Percentiles rank a stretch among this genome's conserved stretches.
phyloP scores from a whole-genome alignment of 1,284 basidiomycete genomes.

The Sphagnurus paluster region DNA sequence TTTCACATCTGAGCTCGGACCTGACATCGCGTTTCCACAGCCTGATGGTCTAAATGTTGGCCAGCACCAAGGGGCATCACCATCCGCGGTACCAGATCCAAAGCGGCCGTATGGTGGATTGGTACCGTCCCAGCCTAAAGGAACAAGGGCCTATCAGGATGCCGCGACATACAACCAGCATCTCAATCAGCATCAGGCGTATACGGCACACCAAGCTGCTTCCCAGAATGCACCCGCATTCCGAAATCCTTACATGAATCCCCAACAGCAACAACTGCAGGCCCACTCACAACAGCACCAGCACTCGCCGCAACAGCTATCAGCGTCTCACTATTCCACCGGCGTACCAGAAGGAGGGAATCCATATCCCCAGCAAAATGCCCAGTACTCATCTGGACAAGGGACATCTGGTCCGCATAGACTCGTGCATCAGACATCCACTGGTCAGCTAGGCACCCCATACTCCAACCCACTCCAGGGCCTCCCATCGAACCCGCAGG shows the following conservation, averaged over 20 bases:
- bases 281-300: conserved; percentile 26
- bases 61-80: conserved; percentile 33
- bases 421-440: conserved; percentile 49
- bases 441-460: conserved; percentile 48
- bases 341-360: conserved; percentile 23
- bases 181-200: conserved; percentile 90
- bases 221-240: conserved; percentile 67
- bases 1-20: conserved; percentile 8
- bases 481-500: conserved; percentile 22
- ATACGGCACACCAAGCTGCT: conserved; percentile 79
- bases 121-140: conserved; percentile 77
- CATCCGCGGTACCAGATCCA: conserved; percentile 50
- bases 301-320: conserved; percentile 40
- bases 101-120: conserved; percentile 96
- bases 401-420: conserved; percentile 34
- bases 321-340: conserved; percentile 29
- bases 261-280: conserved; percentile 39
- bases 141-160: conserved; percentile 85
- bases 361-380: conserved; percentile 31
- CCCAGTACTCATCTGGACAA: conserved; percentile 37
- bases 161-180: conserved; percentile 95
- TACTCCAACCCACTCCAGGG: conserved; percentile 39
- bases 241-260: conserved; percentile 72
- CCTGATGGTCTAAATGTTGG: conserved; percentile 47
- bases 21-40: conserved; percentile 29